These are phyloP conservation scores for Tricholoma hemisulphureum DNA, from an alignment of 768 basidiomycete species.

Conservation along the genomic window DNA sequence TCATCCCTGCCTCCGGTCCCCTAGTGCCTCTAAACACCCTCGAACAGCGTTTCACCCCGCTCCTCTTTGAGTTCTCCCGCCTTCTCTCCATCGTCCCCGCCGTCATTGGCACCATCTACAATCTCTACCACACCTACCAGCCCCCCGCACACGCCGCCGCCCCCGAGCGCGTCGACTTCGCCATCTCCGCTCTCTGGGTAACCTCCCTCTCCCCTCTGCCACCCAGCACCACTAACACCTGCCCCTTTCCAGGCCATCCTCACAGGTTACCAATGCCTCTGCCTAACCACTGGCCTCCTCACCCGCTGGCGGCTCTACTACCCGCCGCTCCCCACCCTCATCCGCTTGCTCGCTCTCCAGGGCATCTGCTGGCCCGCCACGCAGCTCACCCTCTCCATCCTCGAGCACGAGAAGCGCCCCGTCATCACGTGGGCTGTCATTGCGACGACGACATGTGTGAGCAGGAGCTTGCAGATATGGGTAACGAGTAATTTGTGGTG, in stretches of 20 bases:
- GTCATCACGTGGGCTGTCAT: slow-evolving; percentile 90
- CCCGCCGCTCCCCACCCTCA: slow-evolving; percentile 80
- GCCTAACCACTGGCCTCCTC: slow-evolving; percentile 84
- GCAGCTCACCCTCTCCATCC: slow-evolving; percentile 73
- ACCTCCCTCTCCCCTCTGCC: slow-evolving; percentile 15
- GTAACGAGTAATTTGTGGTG: slow-evolving; percentile 86
- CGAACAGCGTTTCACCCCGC: slow-evolving; percentile 47
- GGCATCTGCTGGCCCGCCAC: slow-evolving; percentile 97
- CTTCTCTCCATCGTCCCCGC: slow-evolving; percentile 74
- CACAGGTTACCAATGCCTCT: slow-evolving; percentile 87
- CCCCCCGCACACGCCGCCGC: slow-evolving; percentile 40
- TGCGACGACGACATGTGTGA: slow-evolving; percentile 83
- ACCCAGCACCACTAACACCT: slow-evolving; percentile 1
- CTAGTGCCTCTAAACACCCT: slow-evolving; percentile 48
- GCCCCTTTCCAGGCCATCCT: slow-evolving; percentile 60
- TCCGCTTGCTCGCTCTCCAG: slow-evolving; percentile 89
- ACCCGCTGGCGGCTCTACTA: slow-evolving; percentile 92
- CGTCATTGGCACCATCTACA: slow-evolving; percentile 60
- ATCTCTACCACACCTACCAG: slow-evolving; percentile 39
- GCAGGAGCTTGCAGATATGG: slow-evolving; percentile 88
- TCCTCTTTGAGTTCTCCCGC: slow-evolving; percentile 70
- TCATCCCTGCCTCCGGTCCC: slow-evolving; percentile 48
- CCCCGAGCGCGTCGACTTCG: slow-evolving; percentile 61
- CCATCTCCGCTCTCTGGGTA: slow-evolving; percentile 74
- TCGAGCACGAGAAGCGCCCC: slow-evolving; percentile 69